Evolutionary conservation across 2,329 filamentous ascomycete genomes (phyloP), one percentile per base, ranked within the genome.

Genomic region (Ceratocystis diversiconidia): DNA sequence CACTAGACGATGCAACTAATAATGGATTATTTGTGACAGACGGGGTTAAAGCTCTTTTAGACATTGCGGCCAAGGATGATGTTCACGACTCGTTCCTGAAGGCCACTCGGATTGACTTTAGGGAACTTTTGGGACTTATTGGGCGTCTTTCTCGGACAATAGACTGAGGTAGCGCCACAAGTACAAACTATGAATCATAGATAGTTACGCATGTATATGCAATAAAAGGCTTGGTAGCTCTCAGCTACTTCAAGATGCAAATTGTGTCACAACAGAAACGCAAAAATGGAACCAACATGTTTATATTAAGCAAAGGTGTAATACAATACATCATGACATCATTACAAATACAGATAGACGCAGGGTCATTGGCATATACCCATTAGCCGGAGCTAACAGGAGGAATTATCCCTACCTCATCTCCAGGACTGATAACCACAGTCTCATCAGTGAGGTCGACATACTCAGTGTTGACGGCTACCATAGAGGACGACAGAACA

Each of bases 361-460:
- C 4, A 32, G 30, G 22, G 59, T 41, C 36, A 59, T 30, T 44
- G 30, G 62, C 5, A 61, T 52, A 55, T 10, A 15, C 52, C 32
- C 19, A 55, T 19, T 75, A 94, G 3, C 90, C 90, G 46, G 90
- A 91, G 78, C 90, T 95, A 69, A 95, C 90, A 8, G 90, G 90
- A 43, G 90, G 90, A 66, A 95, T 92, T 44, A 95, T 87, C 52
- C 88, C 90, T 65, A 95, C 89, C 76, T 95, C 90, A 72, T 95
- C 90, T 32, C 86, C 88, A 68, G 84, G 83, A 63, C 84, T 76
- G 66, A 95, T 87, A 65, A 83, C 73, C 19, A 76, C 76, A 60
- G 75, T 75, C 12, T 73, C 74, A 4, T 79, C 77, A 10, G 81
- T 78, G 10, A 90, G 70, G 72, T 94, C 88, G 72, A 92, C 85